Conservation (phyloP, 2,329 filamentous ascomycete species). For the Alternaria gaisen region DNA sequence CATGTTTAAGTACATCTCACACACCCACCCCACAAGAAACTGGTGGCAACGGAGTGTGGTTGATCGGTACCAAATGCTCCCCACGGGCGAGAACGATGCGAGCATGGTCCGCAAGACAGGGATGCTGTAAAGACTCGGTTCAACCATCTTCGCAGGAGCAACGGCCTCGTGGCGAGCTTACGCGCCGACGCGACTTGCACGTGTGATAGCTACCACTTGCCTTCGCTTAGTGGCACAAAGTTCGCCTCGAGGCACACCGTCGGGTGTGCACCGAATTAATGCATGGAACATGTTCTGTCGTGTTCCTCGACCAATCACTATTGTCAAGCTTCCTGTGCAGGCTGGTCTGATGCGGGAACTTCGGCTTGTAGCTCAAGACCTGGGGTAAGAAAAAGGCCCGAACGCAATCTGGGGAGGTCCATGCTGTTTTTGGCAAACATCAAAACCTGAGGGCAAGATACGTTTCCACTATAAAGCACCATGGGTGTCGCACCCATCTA, state of each 20-base stretch:
- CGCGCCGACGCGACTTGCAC: constrained; percentile 22
- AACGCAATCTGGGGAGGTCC: constrained; percentile 35
- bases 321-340: constrained; percentile 15
- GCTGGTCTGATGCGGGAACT: constrained; percentile 13
- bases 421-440: constrained; percentile 23
- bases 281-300: constrained; percentile 6
- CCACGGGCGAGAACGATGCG: constrained; percentile 4
- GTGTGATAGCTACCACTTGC: neutral
- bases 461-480: constrained; percentile 37
- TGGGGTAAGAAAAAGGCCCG: constrained; percentile 33
- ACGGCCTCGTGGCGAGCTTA: constrained; percentile 25
- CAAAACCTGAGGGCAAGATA: constrained; percentile 21
- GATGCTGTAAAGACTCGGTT: constrained; percentile 3
- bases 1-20: constrained; percentile 32
- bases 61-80: neutral
- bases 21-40: constrained; percentile 16
- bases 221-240: constrained; percentile 24
- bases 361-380: constrained; percentile 25
- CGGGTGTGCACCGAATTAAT: constrained; percentile 8
- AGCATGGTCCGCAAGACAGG: constrained; percentile 8
- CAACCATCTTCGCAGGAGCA: constrained; percentile 3
- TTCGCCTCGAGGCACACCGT: constrained; percentile 33
- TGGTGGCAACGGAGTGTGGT: constrained; percentile 18
- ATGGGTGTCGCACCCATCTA: constrained; percentile 9
- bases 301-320: constrained; percentile 23